Evolutionary conservation across 306 rosid species (phyloP).

Genomic region (Ormosia emarginata): DNA sequence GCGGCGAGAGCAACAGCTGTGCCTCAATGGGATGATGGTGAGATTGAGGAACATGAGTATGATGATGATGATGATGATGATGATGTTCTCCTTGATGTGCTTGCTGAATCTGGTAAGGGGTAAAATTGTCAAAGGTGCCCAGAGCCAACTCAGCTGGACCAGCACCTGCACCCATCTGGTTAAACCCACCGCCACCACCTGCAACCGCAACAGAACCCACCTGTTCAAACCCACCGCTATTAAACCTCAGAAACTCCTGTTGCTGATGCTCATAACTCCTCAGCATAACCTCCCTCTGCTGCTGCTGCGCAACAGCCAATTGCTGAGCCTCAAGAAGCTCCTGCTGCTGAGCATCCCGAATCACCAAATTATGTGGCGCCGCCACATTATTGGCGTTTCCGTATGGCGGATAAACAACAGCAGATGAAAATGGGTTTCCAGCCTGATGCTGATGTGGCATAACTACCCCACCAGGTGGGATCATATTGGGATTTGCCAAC

Average conservation of each 20-base stretch:
- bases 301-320: slow-evolving; percentile 36
- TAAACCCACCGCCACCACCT: slow-evolving; percentile 32
- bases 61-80: background rate
- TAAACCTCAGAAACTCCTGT: slow-evolving; percentile 36
- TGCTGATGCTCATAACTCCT: slow-evolving; percentile 39
- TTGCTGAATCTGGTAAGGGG: slow-evolving; percentile 32
- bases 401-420: no score
- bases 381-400: no score
- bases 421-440: no score
- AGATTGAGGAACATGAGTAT: no score
- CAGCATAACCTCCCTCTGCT: slow-evolving; percentile 39
- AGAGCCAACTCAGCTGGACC: slow-evolving; percentile 31
- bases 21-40: slow-evolving; percentile 32
- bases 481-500: slow-evolving; percentile 11
- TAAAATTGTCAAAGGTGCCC: slow-evolving; percentile 36
- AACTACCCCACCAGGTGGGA: background rate
- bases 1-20: slow-evolving; percentile 42
- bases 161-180: slow-evolving; percentile 13
- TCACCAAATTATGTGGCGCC: background rate
- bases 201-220: slow-evolving; percentile 5
- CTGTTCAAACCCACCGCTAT: slow-evolving; percentile 26
- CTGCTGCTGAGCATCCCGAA: slow-evolving; percentile 32
- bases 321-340: slow-evolving; percentile 60
- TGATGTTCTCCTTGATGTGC: slow-evolving; percentile 4
- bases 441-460: background rate